Evolutionary conservation across 257 asterid genomes (phyloP), one percentile per base, ranked within the genome.

Genomic region (Scutellaria galericulata): DNA sequence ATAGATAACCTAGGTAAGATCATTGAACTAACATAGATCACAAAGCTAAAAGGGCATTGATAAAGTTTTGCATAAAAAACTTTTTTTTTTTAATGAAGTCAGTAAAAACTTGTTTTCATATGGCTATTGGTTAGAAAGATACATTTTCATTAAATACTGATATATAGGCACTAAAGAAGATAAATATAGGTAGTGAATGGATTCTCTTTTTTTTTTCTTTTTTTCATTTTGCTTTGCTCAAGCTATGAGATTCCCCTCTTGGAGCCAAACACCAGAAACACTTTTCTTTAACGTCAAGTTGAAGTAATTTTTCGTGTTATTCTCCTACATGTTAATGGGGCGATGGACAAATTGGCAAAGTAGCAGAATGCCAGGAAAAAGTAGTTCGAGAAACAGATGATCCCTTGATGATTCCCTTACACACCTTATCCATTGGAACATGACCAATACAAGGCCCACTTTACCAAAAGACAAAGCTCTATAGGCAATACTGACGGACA

Each of bases 391-490:
- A 66, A 70, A 47, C 52, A 45, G 66, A 67, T 22, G 35, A 60
- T 45, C 78, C 63, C 68, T 66, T n/a, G 7, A 37, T 15, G 53
- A 74, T 70, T 77, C 77, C 78, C 42, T 56, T 42, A 45, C 73
- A 47, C 45, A 57, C 65, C 55, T 56, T 67, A 71, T 72, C 79
- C 67, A 47, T 37, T 9, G 57, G 57, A 55, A 54, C 70, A 31
- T 22, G 20, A 54, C 71, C 55, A n/a, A 54, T 57, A 69, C 1
- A 22, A 51, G 63, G 62, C 82, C 72, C 75, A 22, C 54, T 11
- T 27, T 3, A 35, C 75, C 69, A 45, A 3, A 35, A 14, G 31
- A 31, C 22, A 18, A 37, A 24, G 51, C 51, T 51, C 40, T 12
- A 18, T 51, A 68, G 64, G 56, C 68, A 10, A 50, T 64, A 57